A percentile compares a stretch with the other conserved stretches of the same genome.
phyloP scores from a whole-genome alignment of 176 grass and related monocot species.

The Neostapfia colusana region DNA sequence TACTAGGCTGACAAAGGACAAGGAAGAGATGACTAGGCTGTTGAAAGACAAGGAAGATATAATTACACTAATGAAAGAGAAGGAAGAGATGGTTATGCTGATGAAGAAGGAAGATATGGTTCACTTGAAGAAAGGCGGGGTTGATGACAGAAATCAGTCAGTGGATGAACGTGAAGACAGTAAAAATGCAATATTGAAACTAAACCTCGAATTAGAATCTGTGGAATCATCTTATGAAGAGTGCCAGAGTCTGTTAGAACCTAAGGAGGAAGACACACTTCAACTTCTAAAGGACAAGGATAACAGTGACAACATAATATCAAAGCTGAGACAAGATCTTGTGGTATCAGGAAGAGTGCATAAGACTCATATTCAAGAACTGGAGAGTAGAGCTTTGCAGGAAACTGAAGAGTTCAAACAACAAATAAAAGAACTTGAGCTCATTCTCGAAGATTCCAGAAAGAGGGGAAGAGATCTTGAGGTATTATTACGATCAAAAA shows the following conservation, averaged over 20 bases:
- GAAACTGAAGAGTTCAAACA: conserved; percentile 41
- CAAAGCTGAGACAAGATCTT: conserved; percentile 55
- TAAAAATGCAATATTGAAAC: conserved; percentile 34
- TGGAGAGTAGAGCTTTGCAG: conserved; percentile 39
- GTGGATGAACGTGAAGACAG: conserved; percentile 35
- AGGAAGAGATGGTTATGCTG: conserved; percentile 64
- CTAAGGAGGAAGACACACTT: conserved; percentile 36
- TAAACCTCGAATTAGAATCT: conserved; percentile 43
- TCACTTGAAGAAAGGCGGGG: conserved; percentile 38
- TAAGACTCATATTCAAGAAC: conserved; percentile 42
- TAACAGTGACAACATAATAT: conserved; percentile 34
- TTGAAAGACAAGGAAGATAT: conserved; percentile 69
- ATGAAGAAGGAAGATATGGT: conserved; percentile 59
- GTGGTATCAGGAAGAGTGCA: conserved; percentile 33
- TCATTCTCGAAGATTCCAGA: conserved; percentile 49
- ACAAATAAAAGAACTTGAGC: conserved; percentile 48
- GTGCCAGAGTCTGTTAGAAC: conserved; percentile 38
- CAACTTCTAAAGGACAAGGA: conserved; percentile 47
- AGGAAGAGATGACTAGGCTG: conserved; percentile 56
- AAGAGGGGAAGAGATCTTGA: conserved; percentile 47
- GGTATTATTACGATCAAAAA: conserved; percentile 48
- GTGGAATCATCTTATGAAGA: conserved; percentile 48
- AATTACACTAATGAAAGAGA: conserved; percentile 77
- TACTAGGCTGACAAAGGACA: conserved; percentile 52
- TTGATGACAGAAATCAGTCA: conserved; percentile 29